Conservation (phyloP, 306 rosid species). For the Arachis stenosperma region DNA sequence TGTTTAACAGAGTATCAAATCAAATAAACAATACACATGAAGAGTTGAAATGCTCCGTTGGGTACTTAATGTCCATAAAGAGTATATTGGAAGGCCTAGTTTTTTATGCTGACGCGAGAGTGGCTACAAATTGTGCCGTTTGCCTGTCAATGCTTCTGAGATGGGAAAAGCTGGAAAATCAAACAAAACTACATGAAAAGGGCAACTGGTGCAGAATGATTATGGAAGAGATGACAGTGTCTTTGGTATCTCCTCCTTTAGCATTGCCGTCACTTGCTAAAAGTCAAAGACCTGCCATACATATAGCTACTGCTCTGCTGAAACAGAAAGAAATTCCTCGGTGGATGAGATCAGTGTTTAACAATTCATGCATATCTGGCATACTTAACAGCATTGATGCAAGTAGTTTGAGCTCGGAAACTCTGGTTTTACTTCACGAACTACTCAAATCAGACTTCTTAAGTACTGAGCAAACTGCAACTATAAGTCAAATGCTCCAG, state of each 20-base stretch:
- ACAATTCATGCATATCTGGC: constrained; percentile 71
- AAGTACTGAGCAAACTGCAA: constrained; percentile 60
- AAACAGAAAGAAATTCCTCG: constrained; percentile 58
- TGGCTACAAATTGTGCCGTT: constrained; percentile 75
- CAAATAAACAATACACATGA: constrained; percentile 55
- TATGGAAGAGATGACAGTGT: constrained; percentile 75
- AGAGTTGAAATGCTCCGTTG: constrained; percentile 53
- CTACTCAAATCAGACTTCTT: constrained; percentile 58
- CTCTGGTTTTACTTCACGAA: constrained; percentile 64
- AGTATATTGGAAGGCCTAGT: constrained; percentile 74
- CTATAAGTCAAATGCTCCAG: constrained; percentile 67
- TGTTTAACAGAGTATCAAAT: constrained; percentile 66
- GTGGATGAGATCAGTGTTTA: constrained; percentile 75
- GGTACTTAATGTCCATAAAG: constrained; percentile 66
- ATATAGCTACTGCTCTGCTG: constrained; percentile 62
- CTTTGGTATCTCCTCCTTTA: constrained; percentile 68
- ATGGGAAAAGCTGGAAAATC: constrained; percentile 57
- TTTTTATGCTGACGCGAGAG: constrained; percentile 63
- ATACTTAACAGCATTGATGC: constrained; percentile 61
- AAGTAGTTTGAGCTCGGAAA: constrained; percentile 60
- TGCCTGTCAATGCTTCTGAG: constrained; percentile 68
- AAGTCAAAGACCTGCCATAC: constrained; percentile 63
- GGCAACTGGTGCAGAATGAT: constrained; percentile 79
- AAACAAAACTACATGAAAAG: constrained; percentile 45
- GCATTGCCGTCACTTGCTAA: constrained; percentile 57